Evolutionary conservation across 805 yeast species (phyloP).

Genomic region (Alloascoidea hylecoeti): DNA sequence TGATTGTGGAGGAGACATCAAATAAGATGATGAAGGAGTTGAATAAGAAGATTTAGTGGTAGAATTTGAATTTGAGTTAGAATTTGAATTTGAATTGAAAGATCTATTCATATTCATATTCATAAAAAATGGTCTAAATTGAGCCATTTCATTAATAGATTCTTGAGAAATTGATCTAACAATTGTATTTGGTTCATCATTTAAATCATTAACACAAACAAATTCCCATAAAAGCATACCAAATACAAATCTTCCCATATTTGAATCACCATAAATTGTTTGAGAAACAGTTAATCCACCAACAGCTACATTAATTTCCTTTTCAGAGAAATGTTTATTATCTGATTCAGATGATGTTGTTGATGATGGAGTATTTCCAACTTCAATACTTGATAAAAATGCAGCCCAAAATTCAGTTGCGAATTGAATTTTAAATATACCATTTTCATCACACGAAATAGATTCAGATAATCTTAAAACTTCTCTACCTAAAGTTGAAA

Average conservation of each 20-base stretch:
- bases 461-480: constrained; percentile 14
- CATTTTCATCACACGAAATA: constrained; percentile 15
- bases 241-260: neutral
- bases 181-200: neutral
- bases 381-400: constrained; percentile 16
- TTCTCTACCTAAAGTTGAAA: constrained; percentile 17
- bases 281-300: constrained; percentile 1
- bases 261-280: neutral
- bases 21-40: no score
- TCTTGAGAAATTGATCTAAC: neutral
- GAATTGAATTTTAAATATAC: constrained; percentile 17
- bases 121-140: neutral
- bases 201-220: neutral
- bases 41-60: no score
- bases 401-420: constrained; percentile 23
- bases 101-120: neutral
- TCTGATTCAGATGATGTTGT: neutral
- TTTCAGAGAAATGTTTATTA: neutral
- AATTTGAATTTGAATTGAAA: neutral
- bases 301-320: neutral
- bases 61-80: neutral
- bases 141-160: neutral
- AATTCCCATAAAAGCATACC: neutral
- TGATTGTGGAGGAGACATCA: no score
- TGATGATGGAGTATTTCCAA: constrained; percentile 2